These are phyloP conservation scores for Euphorbia corollata DNA, from an alignment of 441 rosid species.

Conservation along the genomic window DNA sequence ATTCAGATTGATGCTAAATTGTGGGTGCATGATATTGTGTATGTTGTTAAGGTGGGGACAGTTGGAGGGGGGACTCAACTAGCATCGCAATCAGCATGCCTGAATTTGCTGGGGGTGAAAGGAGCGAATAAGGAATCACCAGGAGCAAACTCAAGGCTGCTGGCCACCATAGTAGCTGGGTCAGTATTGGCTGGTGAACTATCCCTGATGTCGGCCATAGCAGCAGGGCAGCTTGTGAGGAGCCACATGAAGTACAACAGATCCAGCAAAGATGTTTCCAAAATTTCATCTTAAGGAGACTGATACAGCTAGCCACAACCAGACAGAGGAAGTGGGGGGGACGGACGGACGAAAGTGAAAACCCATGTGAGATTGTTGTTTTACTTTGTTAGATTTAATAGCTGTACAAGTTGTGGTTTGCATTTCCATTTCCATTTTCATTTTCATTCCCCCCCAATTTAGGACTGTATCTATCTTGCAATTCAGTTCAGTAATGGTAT, in stretches of 20 bases:
- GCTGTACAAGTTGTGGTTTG: conserved; percentile 18
- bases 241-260: conserved; percentile 96
- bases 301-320: too few species aligned
- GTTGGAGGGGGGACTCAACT: conserved; percentile 95
- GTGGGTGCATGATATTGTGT: too few species aligned
- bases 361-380: conserved; percentile 9
- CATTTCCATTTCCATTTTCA: too few species aligned
- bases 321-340: conserved; percentile 5
- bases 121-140: conserved; percentile 66
- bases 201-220: conserved; percentile 83
- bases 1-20: too few species aligned
- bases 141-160: conserved; percentile 66
- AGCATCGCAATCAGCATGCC: conserved; percentile 84
- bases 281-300: conserved; percentile 19
- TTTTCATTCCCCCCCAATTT: background rate
- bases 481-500: too few species aligned
- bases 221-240: conserved; percentile 75
- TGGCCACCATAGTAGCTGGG: conserved; percentile 79
- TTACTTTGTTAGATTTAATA: background rate
- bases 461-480: background rate
- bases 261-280: conserved; percentile 65
- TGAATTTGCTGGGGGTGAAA: conserved; percentile 74
- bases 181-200: conserved; percentile 82
- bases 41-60: conserved; percentile 67
- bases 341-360: background rate